Conservation (phyloP, 345 rosid genomes). For the Syzygium aqueum region DNA sequence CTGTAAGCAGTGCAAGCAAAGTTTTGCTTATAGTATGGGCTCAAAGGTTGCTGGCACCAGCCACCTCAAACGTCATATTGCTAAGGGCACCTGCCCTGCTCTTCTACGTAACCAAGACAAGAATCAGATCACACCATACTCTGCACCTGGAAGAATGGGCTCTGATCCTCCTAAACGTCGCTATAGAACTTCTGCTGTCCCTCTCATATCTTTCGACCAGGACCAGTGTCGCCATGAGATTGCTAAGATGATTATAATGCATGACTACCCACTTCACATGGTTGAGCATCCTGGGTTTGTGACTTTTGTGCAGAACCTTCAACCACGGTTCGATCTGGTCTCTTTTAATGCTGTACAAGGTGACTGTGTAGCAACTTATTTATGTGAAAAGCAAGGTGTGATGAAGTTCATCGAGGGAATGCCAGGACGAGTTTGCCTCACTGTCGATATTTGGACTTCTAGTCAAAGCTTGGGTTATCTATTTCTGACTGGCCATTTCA, state of each 20-base stretch:
- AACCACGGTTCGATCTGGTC: constrained; percentile 61
- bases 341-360: constrained; percentile 80
- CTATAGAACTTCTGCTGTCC: constrained; percentile 39
- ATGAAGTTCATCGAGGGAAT: constrained; percentile 58
- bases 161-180: constrained; percentile 63
- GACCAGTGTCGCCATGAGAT: constrained; percentile 74
- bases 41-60: constrained; percentile 93
- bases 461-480: constrained; percentile 62
- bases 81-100: constrained; percentile 79
- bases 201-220: constrained; percentile 53
- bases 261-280: constrained; percentile 88
- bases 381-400: constrained; percentile 70
- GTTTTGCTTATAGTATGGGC: constrained; percentile 96
- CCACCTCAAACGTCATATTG: constrained; percentile 90
- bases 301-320: constrained; percentile 67
- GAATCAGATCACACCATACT: constrained; percentile 26
- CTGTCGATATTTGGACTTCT: constrained; percentile 71
- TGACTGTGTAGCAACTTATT: constrained; percentile 80
- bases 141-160: constrained; percentile 33
- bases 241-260: constrained; percentile 79
- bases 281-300: constrained; percentile 77
- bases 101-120: constrained; percentile 39
- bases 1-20: constrained; percentile 93
- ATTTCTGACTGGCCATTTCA: constrained; percentile 68
- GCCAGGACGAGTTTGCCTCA: constrained; percentile 70